These are phyloP conservation scores for Kickxella alabastrina DNA, from an alignment of 192 early-diverging fungal species.

Conservation along the genomic window DNA sequence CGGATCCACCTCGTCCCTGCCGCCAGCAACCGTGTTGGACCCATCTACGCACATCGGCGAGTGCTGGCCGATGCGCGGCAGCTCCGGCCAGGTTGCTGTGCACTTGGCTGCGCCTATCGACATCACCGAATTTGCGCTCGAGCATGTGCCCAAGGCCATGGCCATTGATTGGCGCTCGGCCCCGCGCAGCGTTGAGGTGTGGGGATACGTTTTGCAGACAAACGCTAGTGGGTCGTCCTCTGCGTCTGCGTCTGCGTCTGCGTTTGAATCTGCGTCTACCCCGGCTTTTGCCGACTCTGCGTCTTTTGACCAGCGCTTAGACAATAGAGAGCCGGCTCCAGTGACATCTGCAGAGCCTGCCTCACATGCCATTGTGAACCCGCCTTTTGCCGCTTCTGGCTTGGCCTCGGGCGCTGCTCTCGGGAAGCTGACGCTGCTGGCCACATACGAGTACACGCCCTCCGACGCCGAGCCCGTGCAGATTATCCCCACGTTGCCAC, in stretches of 20 bases:
- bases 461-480: conserved; percentile 44
- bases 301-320: neutral
- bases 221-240: neutral
- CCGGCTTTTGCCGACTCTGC: neutral
- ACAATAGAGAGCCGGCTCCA: neutral
- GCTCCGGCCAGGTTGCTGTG: conserved; percentile 59
- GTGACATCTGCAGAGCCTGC: conserved; percentile 4
- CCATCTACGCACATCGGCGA: conserved; percentile 58
- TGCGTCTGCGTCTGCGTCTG: neutral
- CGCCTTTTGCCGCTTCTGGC: conserved; percentile 20
- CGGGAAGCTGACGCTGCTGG: conserved; percentile 23
- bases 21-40: conserved; percentile 42
- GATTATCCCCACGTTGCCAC: conserved; percentile 37
- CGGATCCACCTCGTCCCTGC: conserved; percentile 39
- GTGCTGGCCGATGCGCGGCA: conserved; percentile 72
- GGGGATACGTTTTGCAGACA: conserved; percentile 53
- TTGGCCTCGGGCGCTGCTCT: conserved; percentile 9
- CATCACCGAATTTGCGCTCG: conserved; percentile 60
- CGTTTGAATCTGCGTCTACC: neutral
- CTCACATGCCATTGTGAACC: conserved; percentile 14
- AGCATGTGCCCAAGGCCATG: conserved; percentile 61
- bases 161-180: conserved; percentile 60
- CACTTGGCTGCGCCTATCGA: conserved; percentile 57
- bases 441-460: conserved; percentile 51
- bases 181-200: conserved; percentile 62